These are phyloP conservation scores for Pseudofabraea citricarpa DNA, from an alignment of 2,329 filamentous ascomycete genomes.

Conservation along the genomic window DNA sequence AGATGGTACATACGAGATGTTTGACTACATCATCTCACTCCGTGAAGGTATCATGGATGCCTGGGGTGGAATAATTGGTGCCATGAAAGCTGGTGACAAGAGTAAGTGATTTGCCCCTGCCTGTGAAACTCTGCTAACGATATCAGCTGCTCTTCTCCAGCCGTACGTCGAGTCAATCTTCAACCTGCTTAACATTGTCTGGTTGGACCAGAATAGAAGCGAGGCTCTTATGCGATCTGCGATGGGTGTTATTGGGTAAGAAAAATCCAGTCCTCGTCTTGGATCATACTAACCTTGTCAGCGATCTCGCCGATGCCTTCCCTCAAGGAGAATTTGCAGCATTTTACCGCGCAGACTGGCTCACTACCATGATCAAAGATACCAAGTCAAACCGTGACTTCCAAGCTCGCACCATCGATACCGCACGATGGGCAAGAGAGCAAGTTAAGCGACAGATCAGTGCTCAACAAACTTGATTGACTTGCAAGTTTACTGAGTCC, in stretches of 20 bases:
- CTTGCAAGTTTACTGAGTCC: slow-evolving; percentile 20
- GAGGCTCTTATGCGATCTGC: slow-evolving; percentile 88
- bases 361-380: slow-evolving; percentile 86
- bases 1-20: slow-evolving; percentile 89
- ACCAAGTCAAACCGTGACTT: slow-evolving; percentile 87
- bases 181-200: slow-evolving; percentile 75
- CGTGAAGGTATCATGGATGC: slow-evolving; percentile 99
- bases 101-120: slow-evolving; percentile 42
- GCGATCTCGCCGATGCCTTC: slow-evolving; percentile 91
- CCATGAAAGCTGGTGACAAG: slow-evolving; percentile 81
- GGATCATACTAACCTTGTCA: slow-evolving; percentile 31
- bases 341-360: slow-evolving; percentile 87
- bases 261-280: slow-evolving; percentile 10
- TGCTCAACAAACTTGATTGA: slow-evolving; percentile 26
- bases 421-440: slow-evolving; percentile 94
- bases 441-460: slow-evolving; percentile 89
- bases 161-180: slow-evolving; percentile 84
- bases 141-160: slow-evolving; percentile 61
- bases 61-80: slow-evolving; percentile 94
- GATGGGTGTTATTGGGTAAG: slow-evolving; percentile 96
- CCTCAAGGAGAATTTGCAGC: slow-evolving; percentile 81
- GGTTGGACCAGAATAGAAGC: slow-evolving; percentile 79
- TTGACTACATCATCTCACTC: slow-evolving; percentile 91
- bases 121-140: slow-evolving; percentile 21
- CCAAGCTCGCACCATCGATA: slow-evolving; percentile 79